These are phyloP conservation scores for Suillus alpinus DNA, from an alignment of 768 basidiomycete species.

Conservation along the genomic window DNA sequence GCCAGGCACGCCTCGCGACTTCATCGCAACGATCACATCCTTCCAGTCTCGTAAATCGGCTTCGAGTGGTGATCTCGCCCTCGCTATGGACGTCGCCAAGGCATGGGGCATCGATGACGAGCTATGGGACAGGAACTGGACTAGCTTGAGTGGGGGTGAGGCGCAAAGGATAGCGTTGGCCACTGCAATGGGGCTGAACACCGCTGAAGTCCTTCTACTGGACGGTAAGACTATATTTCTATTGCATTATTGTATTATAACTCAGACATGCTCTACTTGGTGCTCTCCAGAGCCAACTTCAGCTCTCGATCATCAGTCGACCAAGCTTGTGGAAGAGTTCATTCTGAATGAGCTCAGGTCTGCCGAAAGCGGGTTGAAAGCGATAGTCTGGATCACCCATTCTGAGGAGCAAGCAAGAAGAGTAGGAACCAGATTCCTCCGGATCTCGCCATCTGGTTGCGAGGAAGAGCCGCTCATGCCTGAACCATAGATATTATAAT, in stretches of 20 bases:
- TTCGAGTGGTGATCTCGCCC: slow-evolving; percentile 24
- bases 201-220: slow-evolving; percentile 74
- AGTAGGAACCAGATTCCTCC: slow-evolving; percentile 68
- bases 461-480: slow-evolving; percentile 34
- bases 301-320: slow-evolving; percentile 73
- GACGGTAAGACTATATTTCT: slow-evolving; percentile 55
- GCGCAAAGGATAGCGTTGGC: slow-evolving; percentile 81
- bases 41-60: slow-evolving; percentile 44
- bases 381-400: slow-evolving; percentile 87
- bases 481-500: slow-evolving; percentile 22
- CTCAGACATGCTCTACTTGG: not conserved
- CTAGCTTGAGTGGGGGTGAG: slow-evolving; percentile 82
- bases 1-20: slow-evolving; percentile 74
- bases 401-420: slow-evolving; percentile 76
- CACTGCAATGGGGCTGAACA: slow-evolving; percentile 65
- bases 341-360: slow-evolving; percentile 52
- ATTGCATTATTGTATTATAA: not conserved
- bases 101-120: slow-evolving; percentile 65
- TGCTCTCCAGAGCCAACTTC: slow-evolving; percentile 75
- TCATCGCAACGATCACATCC: slow-evolving; percentile 54
- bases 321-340: slow-evolving; percentile 61
- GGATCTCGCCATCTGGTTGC: slow-evolving; percentile 43
- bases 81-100: slow-evolving; percentile 52
- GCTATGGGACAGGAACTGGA: slow-evolving; percentile 81
- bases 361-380: slow-evolving; percentile 53